Conservation (phyloP, 495 filamentous ascomycete species). For the Talaromyces wortmannii region DNA sequence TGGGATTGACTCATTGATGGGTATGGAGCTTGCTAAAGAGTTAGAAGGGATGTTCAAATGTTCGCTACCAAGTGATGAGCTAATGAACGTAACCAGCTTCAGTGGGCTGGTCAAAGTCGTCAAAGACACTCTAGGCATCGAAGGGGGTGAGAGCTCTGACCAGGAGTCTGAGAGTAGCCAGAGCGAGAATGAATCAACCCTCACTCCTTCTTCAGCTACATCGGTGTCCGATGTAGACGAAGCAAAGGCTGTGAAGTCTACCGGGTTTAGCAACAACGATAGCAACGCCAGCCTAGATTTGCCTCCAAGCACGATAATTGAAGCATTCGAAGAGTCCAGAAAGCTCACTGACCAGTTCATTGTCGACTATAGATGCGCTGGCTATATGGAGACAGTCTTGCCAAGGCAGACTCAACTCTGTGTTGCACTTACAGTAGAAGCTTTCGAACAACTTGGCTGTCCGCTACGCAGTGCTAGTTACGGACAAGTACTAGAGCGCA, state of each 20-base stretch:
- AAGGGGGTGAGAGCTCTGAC: not conserved
- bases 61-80: constrained; percentile 22
- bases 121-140: not conserved
- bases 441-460: constrained; percentile 36
- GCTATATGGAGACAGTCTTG: constrained; percentile 20
- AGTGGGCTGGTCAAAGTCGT: constrained; percentile 11
- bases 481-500: constrained; percentile 25
- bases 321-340: constrained; percentile 23
- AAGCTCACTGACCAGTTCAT: constrained; percentile 30
- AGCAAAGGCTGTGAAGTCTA: not conserved
- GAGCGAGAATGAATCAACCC: not conserved
- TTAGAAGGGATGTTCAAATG: constrained; percentile 37
- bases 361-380: constrained; percentile 22
- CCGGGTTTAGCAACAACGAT: not conserved
- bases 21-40: constrained; percentile 47
- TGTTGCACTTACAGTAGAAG: constrained; percentile 30
- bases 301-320: constrained; percentile 15
- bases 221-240: not conserved
- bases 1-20: constrained; percentile 50
- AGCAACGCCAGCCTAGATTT: constrained; percentile 9
- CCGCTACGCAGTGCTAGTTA: constrained; percentile 18
- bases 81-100: constrained; percentile 27
- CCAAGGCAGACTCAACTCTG: constrained; percentile 28
- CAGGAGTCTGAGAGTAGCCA: not conserved
- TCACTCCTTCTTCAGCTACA: not conserved